Conservation (phyloP, 352 stramenopile species). For the Phytophthora colocasiae region DNA sequence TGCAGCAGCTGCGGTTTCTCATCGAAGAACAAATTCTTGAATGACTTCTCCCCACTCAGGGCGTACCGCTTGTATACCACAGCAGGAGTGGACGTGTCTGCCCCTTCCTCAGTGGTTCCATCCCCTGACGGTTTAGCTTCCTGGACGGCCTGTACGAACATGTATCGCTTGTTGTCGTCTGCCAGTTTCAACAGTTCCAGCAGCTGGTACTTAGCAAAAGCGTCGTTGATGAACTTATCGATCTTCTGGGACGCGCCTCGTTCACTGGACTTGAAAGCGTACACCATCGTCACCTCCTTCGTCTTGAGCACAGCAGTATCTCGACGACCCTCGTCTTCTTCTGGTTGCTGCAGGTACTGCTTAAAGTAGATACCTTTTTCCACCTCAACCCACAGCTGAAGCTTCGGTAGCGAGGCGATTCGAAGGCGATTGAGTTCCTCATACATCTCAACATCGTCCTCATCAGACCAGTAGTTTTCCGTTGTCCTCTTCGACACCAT, state of each 20-base stretch:
- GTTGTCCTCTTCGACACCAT: conserved; percentile 10
- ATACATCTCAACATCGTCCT: conserved; percentile 31
- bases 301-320: conserved; percentile 8
- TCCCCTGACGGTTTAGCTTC: conserved; percentile 10
- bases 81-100: conserved; percentile 3
- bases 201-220: conserved; percentile 49
- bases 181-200: conserved; percentile 41
- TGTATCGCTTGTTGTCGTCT: conserved; percentile 55
- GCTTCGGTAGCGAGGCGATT: conserved; percentile 44
- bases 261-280: conserved; percentile 24
- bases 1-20: conserved; percentile 77
- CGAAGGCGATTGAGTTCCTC: conserved; percentile 43
- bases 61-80: conserved; percentile 76
- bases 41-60: conserved; percentile 87
- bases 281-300: conserved; percentile 28
- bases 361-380: conserved; percentile 34
- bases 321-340: conserved; percentile 6
- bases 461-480: conserved; percentile 16
- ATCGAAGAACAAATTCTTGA: conserved; percentile 88
- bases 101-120: conserved; percentile 1
- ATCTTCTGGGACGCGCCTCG: conserved; percentile 41
- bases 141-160: conserved; percentile 45
- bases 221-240: conserved; percentile 45
- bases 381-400: conserved; percentile 55
- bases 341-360: conserved; percentile 18